phyloP scores from a whole-genome alignment of 2,329 filamentous ascomycete genomes.

The Aureobasidium sp. region DNA sequence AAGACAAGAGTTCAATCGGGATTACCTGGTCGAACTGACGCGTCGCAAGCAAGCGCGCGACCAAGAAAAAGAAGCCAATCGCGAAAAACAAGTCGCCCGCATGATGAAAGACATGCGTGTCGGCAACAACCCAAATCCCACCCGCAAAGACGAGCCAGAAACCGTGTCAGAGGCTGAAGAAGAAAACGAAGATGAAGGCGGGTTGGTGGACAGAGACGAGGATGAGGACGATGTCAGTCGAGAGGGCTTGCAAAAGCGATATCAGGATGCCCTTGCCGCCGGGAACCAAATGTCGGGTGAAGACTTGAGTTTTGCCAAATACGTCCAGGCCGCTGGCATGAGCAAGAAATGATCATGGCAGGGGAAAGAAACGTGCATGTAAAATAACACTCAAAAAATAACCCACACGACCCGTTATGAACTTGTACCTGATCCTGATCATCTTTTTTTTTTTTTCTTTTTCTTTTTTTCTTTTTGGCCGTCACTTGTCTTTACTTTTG shows the following conservation, averaged over 20 bases:
- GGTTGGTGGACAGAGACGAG: conserved; percentile 52
- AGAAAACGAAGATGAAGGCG: conserved; percentile 43
- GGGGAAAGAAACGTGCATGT: background rate
- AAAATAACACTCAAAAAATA: background rate
- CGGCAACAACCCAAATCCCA: conserved; percentile 33
- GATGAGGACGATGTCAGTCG: conserved; percentile 51
- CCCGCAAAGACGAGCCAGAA: conserved; percentile 40
- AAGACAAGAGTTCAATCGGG: conserved; percentile 75
- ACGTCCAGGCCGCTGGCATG: conserved; percentile 21
- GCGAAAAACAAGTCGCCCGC: conserved; percentile 78
- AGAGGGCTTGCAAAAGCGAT: conserved; percentile 65
- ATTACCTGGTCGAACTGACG: conserved; percentile 90
- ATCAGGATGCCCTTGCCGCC: conserved; percentile 65
- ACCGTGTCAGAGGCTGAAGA: conserved; percentile 49
- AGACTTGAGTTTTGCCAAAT: conserved; percentile 24
- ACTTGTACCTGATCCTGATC: no score
- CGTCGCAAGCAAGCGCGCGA: conserved; percentile 68
- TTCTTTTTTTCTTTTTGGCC: no score
- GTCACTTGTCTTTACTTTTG: no score
- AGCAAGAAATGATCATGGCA: conserved; percentile 8
- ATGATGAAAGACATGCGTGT: conserved; percentile 91
- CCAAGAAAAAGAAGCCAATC: conserved; percentile 60
- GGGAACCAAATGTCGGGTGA: conserved; percentile 32
- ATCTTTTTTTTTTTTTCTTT: no score
- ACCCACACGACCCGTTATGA: no score